These are phyloP conservation scores for Catunica adiposa DNA, from an alignment of 2,329 filamentous ascomycete genomes.

Conservation along the genomic window DNA sequence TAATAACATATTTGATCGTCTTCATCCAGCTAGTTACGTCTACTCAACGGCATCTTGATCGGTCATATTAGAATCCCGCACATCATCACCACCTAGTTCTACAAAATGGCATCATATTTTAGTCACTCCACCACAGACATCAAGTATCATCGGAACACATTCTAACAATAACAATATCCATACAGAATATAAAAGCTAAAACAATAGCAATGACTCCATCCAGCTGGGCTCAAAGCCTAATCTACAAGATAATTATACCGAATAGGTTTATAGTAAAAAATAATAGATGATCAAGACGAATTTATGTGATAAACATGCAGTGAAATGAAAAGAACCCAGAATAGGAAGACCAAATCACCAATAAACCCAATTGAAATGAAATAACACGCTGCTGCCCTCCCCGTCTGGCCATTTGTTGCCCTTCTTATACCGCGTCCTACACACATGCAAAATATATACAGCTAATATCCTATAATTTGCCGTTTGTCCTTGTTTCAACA, in stretches of 20 bases:
- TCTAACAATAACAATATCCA: constrained; percentile 12
- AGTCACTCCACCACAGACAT: constrained; percentile 1
- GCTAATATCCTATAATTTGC: too few species aligned
- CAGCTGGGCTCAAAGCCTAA: constrained; percentile 2
- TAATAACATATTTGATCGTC: background rate
- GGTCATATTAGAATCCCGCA: too few species aligned
- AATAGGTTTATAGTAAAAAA: background rate
- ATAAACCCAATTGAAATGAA: background rate
- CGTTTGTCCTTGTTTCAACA: too few species aligned
- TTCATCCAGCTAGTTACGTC: too few species aligned
- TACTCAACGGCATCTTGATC: too few species aligned
- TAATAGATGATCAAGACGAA: background rate
- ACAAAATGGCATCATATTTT: too few species aligned
- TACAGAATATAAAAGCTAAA: constrained; percentile 2
- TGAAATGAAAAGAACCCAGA: background rate
- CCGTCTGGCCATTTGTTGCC: too few species aligned
- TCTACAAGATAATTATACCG: constrained; percentile 7
- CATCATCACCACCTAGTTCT: too few species aligned
- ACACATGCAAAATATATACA: too few species aligned
- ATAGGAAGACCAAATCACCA: background rate
- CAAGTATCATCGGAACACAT: background rate
- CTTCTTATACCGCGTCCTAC: too few species aligned
- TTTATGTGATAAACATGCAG: background rate
- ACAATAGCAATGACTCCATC: constrained; percentile 1
- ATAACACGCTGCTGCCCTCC: too few species aligned